Evolutionary conservation across 768 basidiomycete genomes (phyloP).

Genomic region (Steccherinum ochraceum): DNA sequence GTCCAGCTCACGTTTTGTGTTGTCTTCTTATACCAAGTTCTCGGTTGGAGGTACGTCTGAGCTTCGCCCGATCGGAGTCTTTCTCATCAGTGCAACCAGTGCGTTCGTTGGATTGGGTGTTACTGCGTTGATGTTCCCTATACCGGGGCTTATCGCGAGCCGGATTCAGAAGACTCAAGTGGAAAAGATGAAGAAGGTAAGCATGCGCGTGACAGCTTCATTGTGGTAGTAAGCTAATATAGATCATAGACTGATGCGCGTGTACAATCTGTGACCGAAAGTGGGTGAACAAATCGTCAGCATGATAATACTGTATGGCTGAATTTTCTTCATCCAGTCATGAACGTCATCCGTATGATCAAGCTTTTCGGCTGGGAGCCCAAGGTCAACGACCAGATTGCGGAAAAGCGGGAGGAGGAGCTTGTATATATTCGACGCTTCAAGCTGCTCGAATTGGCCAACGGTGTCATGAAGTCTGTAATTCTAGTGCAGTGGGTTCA

Average conservation of each 20-base stretch:
- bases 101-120: constrained; percentile 35
- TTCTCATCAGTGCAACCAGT: constrained; percentile 12
- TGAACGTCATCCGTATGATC: constrained; percentile 19
- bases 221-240: neutral
- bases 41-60: constrained; percentile 37
- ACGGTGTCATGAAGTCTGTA: constrained; percentile 36
- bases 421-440: constrained; percentile 46
- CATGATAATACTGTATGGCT: neutral
- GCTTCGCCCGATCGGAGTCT: neutral
- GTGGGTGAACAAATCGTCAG: constrained; percentile 11
- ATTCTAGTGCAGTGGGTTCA: neutral
- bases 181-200: constrained; percentile 33
- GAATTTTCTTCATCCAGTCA: neutral
- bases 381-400: constrained; percentile 45
- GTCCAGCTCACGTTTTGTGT: constrained; percentile 30
- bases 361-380: constrained; percentile 41
- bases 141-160: constrained; percentile 35
- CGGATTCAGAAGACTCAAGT: constrained; percentile 29
- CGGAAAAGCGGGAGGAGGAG: constrained; percentile 56
- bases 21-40: constrained; percentile 35
- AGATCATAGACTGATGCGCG: constrained; percentile 37
- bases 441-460: constrained; percentile 43
- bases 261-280: constrained; percentile 38
- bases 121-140: constrained; percentile 33
- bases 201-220: neutral